phyloP scores from a whole-genome alignment of 192 early-diverging fungal genomes.

The Rhizophagus sp. region DNA sequence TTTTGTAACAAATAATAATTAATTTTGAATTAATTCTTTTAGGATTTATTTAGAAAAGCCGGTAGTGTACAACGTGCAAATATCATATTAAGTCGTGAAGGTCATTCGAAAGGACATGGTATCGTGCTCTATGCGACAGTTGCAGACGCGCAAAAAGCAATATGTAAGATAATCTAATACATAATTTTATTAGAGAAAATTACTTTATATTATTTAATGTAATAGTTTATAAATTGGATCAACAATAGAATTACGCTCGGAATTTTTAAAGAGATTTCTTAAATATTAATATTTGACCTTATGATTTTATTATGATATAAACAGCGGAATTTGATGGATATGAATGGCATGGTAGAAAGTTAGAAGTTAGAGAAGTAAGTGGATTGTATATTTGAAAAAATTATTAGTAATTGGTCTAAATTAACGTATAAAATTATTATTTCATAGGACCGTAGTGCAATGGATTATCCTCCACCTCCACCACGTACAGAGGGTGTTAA shows the following conservation, averaged over 20 bases:
- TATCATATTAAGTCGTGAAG: constrained; percentile 48
- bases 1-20: not conserved
- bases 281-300: not conserved
- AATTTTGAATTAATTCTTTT: not conserved
- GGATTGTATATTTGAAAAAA: not conserved
- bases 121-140: constrained; percentile 59
- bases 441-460: constrained; percentile 42
- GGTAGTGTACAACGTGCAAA: constrained; percentile 62
- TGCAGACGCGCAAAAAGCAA: constrained; percentile 62
- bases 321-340: constrained; percentile 46
- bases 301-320: not conserved
- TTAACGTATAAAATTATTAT: not conserved
- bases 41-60: constrained; percentile 57
- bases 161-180: constrained; percentile 35
- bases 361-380: constrained; percentile 48
- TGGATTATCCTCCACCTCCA: constrained; percentile 35
- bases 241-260: not conserved
- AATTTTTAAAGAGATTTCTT: not conserved
- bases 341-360: constrained; percentile 40
- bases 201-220: not conserved
- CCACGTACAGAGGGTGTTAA: constrained; percentile 29
- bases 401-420: no score
- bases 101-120: constrained; percentile 68
- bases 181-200: not conserved
- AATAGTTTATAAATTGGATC: not conserved